A percentile compares a stretch with the other conserved stretches of the same genome.
These are phyloP conservation scores for Geranomyces michiganensis DNA, from an alignment of 192 early-diverging fungal species.

Conservation along the genomic window DNA sequence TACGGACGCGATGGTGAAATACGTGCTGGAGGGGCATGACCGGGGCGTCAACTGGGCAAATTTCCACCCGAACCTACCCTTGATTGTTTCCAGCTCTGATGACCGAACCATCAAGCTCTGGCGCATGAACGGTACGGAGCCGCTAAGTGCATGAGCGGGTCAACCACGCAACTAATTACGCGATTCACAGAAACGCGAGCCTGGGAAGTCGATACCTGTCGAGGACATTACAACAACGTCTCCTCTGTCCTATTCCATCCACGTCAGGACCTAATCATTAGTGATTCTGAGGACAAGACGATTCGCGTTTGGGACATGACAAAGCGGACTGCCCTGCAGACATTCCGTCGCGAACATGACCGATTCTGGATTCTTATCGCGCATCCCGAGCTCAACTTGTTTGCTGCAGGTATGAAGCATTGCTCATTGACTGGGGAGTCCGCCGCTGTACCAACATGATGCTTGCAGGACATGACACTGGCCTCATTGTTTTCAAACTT, in stretches of 20 bases:
- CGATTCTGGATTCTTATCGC: conserved; percentile 96
- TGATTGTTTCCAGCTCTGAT: conserved; percentile 96
- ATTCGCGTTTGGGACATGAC: conserved; percentile 99
- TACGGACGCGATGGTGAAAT: conserved; percentile 96
- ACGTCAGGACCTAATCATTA: conserved; percentile 92
- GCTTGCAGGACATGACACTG: conserved; percentile 86
- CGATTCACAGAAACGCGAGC: conserved; percentile 80
- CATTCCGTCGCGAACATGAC: conserved; percentile 96
- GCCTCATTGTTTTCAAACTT: conserved; percentile 97
- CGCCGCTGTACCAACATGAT: not conserved
- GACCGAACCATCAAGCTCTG: conserved; percentile 98
- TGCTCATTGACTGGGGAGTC: too few species aligned
- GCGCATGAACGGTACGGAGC: conserved; percentile 87
- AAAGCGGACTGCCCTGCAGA: conserved; percentile 91
- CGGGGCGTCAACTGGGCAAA: conserved; percentile 97
- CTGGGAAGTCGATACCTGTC: conserved; percentile 99
- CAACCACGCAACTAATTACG: not conserved
- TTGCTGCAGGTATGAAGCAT: conserved; percentile 80
- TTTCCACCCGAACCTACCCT: conserved; percentile 95
- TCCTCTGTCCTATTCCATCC: conserved; percentile 94
- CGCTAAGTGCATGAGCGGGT: not conserved
- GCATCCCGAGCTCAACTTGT: conserved; percentile 96
- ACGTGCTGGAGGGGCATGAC: conserved; percentile 96
- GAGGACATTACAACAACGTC: conserved; percentile 98
- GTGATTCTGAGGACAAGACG: conserved; percentile 94